These are phyloP conservation scores for Trichoderma koningii DNA, from an alignment of 2,329 filamentous ascomycete species.

Conservation along the genomic window DNA sequence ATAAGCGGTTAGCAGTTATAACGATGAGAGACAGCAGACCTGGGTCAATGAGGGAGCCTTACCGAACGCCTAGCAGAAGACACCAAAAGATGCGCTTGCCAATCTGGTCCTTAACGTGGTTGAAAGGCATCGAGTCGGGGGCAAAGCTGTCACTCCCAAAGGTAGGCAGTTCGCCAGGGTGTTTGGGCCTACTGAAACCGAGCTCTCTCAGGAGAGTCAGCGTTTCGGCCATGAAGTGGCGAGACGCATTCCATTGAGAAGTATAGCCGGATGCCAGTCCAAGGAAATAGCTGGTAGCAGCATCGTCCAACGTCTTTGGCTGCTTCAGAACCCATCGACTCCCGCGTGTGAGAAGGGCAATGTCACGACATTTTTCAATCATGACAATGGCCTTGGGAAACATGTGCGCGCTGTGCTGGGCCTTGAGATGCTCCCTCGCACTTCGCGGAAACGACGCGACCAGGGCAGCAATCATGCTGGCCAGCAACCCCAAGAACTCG, in stretches of 20 bases:
- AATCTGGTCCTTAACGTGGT: slow-evolving; percentile 72
- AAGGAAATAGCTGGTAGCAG: slow-evolving; percentile 76
- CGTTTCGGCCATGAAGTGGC: slow-evolving; percentile 72
- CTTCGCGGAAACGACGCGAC: slow-evolving; percentile 76
- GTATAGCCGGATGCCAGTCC: slow-evolving; percentile 68
- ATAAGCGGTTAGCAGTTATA: neutral
- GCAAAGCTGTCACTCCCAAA: slow-evolving; percentile 46
- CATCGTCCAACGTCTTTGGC: slow-evolving; percentile 53
- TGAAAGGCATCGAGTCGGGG: slow-evolving; percentile 53
- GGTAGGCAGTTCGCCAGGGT: slow-evolving; percentile 42
- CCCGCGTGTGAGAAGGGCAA: slow-evolving; percentile 69
- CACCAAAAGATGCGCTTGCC: slow-evolving; percentile 84
- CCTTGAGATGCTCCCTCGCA: slow-evolving; percentile 68
- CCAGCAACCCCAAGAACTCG: slow-evolving; percentile 68
- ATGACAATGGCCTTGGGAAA: slow-evolving; percentile 70
- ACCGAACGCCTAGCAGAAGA: slow-evolving; percentile 72
- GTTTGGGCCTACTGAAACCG: slow-evolving; percentile 62
- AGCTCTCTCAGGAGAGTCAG: slow-evolving; percentile 69
- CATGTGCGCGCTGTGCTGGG: slow-evolving; percentile 61
- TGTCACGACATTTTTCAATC: slow-evolving; percentile 69
- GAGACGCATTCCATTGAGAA: slow-evolving; percentile 66
- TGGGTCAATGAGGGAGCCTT: slow-evolving; percentile 31
- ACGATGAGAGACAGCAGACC: neutral
- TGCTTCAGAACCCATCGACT: slow-evolving; percentile 52
- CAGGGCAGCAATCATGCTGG: slow-evolving; percentile 73